Evolutionary conservation across 176 grass and related monocot species (phyloP).

Genomic region (Pontederia paniculata): DNA sequence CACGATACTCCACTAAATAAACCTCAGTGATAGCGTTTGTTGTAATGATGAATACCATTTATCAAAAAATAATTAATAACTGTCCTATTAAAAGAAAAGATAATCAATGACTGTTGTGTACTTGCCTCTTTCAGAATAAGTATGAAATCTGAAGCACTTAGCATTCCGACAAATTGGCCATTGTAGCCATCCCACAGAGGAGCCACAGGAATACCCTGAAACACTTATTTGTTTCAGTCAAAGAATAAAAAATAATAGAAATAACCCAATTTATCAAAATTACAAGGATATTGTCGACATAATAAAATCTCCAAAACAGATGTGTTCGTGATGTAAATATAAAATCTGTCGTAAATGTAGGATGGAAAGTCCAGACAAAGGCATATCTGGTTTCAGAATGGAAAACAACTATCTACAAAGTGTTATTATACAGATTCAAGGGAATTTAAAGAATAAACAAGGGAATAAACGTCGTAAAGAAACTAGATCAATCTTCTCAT

Average conservation of each 20-base stretch:
- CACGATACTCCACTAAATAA: neutral
- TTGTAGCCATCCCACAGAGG: slow-evolving; percentile 79
- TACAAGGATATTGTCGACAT: neutral
- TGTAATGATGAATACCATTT: neutral
- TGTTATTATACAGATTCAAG: too few species aligned
- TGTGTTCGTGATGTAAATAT: neutral
- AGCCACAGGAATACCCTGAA: slow-evolving; percentile 91
- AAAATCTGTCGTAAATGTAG: too few species aligned
- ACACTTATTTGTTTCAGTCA: neutral
- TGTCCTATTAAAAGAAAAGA: neutral
- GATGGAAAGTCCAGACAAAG: too few species aligned
- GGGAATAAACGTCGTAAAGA: too few species aligned
- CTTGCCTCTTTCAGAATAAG: slow-evolving; percentile 83
- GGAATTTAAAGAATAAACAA: too few species aligned
- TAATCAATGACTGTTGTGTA: neutral
- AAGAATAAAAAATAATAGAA: neutral
- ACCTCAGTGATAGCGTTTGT: neutral
- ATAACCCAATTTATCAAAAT: neutral
- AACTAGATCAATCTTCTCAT: too few species aligned
- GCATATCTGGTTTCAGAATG: too few species aligned
- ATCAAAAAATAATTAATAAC: neutral
- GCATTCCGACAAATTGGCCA: slow-evolving; percentile 88
- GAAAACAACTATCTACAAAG: too few species aligned
- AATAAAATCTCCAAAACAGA: slow-evolving; percentile 18
- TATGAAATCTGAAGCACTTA: slow-evolving; percentile 96